A percentile compares a stretch with the other conserved stretches of the same genome.
phyloP scores from a whole-genome alignment of 495 filamentous ascomycete genomes.

The Neurospora terricola region DNA sequence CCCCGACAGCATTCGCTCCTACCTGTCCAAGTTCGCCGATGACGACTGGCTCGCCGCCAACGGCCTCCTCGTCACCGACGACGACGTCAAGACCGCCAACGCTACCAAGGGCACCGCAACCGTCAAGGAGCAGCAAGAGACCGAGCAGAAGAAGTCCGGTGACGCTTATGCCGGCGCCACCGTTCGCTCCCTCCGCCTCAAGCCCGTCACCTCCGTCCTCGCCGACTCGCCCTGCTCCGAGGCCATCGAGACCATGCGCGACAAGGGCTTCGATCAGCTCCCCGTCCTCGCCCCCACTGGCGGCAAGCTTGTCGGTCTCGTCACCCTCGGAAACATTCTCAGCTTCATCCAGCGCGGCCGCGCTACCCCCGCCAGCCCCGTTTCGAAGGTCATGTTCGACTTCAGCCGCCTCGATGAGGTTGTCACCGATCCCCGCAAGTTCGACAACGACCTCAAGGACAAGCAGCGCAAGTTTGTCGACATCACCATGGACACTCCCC shows the following conservation, averaged over 20 bases:
- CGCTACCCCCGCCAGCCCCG: slow-evolving; percentile 56
- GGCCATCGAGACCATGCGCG: slow-evolving; percentile 93
- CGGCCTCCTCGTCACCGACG: slow-evolving; percentile 57
- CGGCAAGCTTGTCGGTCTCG: slow-evolving; percentile 71
- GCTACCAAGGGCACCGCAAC: slow-evolving; percentile 33
- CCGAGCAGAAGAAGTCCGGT: slow-evolving; percentile 15
- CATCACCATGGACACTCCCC: slow-evolving; percentile 82
- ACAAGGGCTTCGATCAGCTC: slow-evolving; percentile 92
- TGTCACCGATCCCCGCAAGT: slow-evolving; percentile 68
- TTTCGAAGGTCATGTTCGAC: slow-evolving; percentile 92
- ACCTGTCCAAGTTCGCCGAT: slow-evolving; percentile 97
- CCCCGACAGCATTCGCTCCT: slow-evolving; percentile 93
- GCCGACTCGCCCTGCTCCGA: slow-evolving; percentile 59
- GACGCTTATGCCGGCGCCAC: slow-evolving; percentile 64
- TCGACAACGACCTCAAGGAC: slow-evolving; percentile 37
- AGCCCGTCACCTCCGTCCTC: slow-evolving; percentile 79
- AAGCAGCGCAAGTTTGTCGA: slow-evolving; percentile 71
- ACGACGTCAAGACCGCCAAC: slow-evolving; percentile 3
- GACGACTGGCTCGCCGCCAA: slow-evolving; percentile 98
- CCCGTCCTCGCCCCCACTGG: slow-evolving; percentile 67
- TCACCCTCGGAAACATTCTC: slow-evolving; percentile 91
- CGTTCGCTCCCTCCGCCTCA: slow-evolving; percentile 70
- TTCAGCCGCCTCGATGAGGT: slow-evolving; percentile 78
- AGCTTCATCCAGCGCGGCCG: slow-evolving; percentile 77
- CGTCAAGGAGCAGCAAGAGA: slow-evolving; percentile 9